phyloP scores from a whole-genome alignment of 2,329 filamentous ascomycete species.

The Phoma herbarum region DNA sequence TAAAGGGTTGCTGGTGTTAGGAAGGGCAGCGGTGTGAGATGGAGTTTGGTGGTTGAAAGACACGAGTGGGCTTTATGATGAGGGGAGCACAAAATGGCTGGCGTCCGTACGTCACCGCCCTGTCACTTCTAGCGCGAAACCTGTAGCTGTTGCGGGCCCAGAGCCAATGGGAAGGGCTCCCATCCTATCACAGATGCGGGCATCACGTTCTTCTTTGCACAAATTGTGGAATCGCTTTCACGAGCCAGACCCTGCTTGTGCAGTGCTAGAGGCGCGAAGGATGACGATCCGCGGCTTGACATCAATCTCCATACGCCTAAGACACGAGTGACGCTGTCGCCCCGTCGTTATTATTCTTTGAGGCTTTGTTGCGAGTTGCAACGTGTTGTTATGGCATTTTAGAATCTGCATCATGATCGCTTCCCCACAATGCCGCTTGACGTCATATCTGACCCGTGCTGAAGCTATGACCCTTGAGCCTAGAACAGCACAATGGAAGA shows the following conservation, averaged over 20 bases:
- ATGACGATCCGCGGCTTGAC: conserved; percentile 16
- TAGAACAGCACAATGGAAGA: conserved; percentile 10
- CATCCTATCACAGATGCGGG: conserved; percentile 19
- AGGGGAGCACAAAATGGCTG: conserved; percentile 38
- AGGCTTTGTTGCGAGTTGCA: conserved; percentile 10
- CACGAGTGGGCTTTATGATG: conserved; percentile 31
- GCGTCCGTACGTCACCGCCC: conserved; percentile 36
- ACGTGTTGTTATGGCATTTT: conserved; percentile 38
- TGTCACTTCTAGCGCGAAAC: conserved; percentile 28
- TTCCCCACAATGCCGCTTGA: conserved; percentile 14
- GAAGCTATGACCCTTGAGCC: conserved; percentile 22
- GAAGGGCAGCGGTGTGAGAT: conserved; percentile 18
- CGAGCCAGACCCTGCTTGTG: conserved; percentile 19
- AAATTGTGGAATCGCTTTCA: conserved; percentile 34
- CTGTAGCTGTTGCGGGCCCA: conserved; percentile 26
- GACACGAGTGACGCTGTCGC: conserved; percentile 7
- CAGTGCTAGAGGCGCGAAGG: conserved; percentile 2
- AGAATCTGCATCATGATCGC: conserved; percentile 37
- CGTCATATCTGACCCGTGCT: conserved; percentile 27
- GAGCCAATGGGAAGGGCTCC: conserved; percentile 35
- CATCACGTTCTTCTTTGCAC: conserved; percentile 31
- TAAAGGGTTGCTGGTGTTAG: conserved; percentile 22
- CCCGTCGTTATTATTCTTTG: conserved; percentile 4
- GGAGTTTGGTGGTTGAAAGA: conserved; percentile 19
- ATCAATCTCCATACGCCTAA: conserved; percentile 4